Evolutionary conservation across 2,329 filamentous ascomycete genomes (phyloP), one percentile per base, ranked within the genome.

Genomic region (Cercospora nicotianae): DNA sequence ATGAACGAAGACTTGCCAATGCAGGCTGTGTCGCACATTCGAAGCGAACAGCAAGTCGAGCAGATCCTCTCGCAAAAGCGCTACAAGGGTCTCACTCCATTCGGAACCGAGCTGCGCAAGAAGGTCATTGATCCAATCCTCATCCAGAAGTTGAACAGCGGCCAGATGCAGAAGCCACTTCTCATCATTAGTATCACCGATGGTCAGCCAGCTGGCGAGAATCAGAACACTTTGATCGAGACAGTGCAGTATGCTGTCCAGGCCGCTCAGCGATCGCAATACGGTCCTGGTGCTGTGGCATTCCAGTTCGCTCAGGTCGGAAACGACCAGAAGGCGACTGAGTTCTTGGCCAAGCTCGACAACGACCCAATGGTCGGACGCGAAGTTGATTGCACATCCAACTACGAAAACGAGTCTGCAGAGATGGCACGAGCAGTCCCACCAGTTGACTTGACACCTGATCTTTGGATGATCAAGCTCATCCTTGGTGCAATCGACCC

Each of bases 291-390:
- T 31, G 87, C 86, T n/a, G 78, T 90, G 67, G 84, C 86, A 0
- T 90, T 90, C 80, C 87, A 90, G 74, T 90, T 90, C 74, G 88
- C 88, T 0, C 89, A 91, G 73, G 89, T 91, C 60, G 89, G 89
- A 69, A 90, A 89, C 72, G 89, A 91, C 73, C 81, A 85, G 75
- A 85, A 85, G 71, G 89, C 89, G 2, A 85, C 86, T 64, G 85
- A 89, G 69, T 91, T 90, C 81, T 80, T 91, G 59, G 79, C 82
- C 60, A 86, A 86, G 73, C 82, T 91, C n/a, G 89, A 91, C 72
- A 84, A 86, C 69, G 87, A 90, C 67, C 87, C 87, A 12, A 77
- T 78, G 23, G 85, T 91, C 73, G 89, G 89, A 59, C 78, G 81
- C 16, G 79, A 90, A 77, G 85, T 90, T 66, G 88, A 90, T 77